A percentile compares a stretch with the other conserved stretches of the same genome.
phyloP scores from a whole-genome alignment of 2,329 filamentous ascomycete genomes.

The Pseudogymnoascus sp. region DNA sequence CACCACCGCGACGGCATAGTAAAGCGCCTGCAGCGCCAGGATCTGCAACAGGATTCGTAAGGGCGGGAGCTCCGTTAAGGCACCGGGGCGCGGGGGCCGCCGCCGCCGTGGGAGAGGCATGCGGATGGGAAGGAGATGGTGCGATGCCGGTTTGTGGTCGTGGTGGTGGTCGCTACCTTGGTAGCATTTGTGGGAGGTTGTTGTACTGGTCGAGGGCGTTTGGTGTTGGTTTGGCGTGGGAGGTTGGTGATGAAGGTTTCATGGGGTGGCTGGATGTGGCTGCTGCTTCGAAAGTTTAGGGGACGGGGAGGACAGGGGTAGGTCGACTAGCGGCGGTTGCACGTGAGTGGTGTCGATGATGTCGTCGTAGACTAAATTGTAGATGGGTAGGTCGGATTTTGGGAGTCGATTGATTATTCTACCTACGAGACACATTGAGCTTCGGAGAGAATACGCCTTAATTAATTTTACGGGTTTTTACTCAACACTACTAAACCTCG shows the following conservation, averaged over 20 bases:
- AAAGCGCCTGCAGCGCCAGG: constrained; percentile 53
- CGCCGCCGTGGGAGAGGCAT: constrained; percentile 44
- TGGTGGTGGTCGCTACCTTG: neutral
- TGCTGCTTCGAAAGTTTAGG: neutral
- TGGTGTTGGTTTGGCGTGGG: neutral
- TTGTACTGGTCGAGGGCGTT: neutral
- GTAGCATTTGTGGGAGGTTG: neutral
- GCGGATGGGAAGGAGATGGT: neutral
- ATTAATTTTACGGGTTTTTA: too few species aligned
- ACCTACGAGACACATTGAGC: neutral
- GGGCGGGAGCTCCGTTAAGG: constrained; percentile 58
- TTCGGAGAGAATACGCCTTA: neutral
- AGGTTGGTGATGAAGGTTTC: neutral
- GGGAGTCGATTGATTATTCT: neutral
- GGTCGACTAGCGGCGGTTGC: neutral
- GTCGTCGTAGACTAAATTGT: neutral
- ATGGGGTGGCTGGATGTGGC: neutral
- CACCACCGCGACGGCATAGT: constrained; percentile 53
- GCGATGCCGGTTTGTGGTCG: neutral
- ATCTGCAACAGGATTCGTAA: constrained; percentile 62
- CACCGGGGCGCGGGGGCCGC: constrained; percentile 56
- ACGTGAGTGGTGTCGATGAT: constrained; percentile 3
- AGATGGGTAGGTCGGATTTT: neutral
- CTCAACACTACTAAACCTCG: neutral
- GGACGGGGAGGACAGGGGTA: constrained; percentile 2